Evolutionary conservation across 352 stramenopile species (phyloP).

Genomic region (Pythium rishiriense): DNA sequence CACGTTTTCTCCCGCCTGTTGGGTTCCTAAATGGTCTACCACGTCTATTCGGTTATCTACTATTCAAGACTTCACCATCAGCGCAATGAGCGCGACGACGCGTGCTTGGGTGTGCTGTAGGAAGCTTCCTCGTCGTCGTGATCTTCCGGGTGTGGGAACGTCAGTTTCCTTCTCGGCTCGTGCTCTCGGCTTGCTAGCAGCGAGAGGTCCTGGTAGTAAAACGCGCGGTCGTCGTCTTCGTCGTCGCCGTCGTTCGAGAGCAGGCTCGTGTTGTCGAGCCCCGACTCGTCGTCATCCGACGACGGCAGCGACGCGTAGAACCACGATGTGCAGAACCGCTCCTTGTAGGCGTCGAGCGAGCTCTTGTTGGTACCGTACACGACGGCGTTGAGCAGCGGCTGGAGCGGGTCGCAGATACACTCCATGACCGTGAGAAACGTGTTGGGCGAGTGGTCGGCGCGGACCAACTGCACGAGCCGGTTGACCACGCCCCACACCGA

Average conservation of each 20-base stretch:
- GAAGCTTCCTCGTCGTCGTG: constrained; percentile 17
- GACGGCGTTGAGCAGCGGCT: constrained; percentile 67
- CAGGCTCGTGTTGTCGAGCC: constrained; percentile 46
- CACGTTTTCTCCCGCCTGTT: constrained; percentile 1
- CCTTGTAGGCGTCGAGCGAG: constrained; percentile 70
- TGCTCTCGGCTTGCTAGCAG: background rate
- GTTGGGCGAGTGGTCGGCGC: constrained; percentile 45
- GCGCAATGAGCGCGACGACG: background rate
- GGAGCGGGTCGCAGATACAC: constrained; percentile 68
- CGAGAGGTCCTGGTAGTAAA: constrained; percentile 29
- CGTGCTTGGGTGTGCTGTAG: background rate
- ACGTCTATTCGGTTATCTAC: background rate
- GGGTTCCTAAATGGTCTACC: background rate
- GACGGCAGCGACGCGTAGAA: constrained; percentile 63
- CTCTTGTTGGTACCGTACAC: constrained; percentile 75
- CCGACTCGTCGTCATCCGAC: constrained; percentile 65
- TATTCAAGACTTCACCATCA: background rate
- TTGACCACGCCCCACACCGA: constrained; percentile 75
- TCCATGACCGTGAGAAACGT: constrained; percentile 64
- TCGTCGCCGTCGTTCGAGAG: constrained; percentile 35
- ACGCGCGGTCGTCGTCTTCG: constrained; percentile 26
- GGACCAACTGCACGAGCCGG: constrained; percentile 60
- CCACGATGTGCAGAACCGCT: constrained; percentile 64
- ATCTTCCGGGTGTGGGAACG: constrained; percentile 10
- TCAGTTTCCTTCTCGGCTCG: constrained; percentile 11